phyloP scores from a whole-genome alignment of 2,329 filamentous ascomycete species.

The Aspergillus pseudoglaucus region DNA sequence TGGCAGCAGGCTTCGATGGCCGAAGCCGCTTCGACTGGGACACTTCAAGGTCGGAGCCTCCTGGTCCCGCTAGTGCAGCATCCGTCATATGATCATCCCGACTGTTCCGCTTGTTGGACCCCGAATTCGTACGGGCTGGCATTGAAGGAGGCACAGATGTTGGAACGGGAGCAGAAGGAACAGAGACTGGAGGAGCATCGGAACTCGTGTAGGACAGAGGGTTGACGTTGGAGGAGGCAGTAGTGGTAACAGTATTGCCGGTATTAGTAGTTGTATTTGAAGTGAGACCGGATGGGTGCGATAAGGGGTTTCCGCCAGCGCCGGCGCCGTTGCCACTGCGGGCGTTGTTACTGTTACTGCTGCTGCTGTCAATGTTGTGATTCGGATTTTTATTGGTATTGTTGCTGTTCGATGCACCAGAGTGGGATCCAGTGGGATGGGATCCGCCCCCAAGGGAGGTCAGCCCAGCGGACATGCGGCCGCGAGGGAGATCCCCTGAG shows the following conservation, averaged over 20 bases:
- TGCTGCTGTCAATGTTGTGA: not conserved
- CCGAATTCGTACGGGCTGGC: constrained; percentile 21
- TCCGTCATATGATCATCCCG: constrained; percentile 19
- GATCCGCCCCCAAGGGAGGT: constrained; percentile 26
- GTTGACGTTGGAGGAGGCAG: not conserved
- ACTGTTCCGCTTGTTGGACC: constrained; percentile 32
- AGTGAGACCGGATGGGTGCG: not conserved
- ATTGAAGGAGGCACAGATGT: constrained; percentile 19
- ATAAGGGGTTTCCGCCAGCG: not conserved
- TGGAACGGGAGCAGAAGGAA: constrained; percentile 11
- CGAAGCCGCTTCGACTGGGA: constrained; percentile 43
- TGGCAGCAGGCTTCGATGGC: constrained; percentile 41
- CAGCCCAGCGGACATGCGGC: constrained; percentile 30
- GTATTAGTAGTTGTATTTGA: not conserved
- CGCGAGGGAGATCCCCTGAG: constrained; percentile 28
- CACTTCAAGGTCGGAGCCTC: constrained; percentile 20
- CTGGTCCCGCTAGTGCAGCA: constrained; percentile 15
- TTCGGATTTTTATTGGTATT: not conserved
- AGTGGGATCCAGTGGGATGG: not conserved
- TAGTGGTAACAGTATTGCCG: not conserved
- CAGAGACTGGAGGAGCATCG: constrained; percentile 10
- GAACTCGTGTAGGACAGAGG: constrained; percentile 1
- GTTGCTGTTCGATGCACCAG: not conserved
- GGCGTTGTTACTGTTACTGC: not conserved
- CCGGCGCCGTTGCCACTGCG: not conserved